phyloP scores from a whole-genome alignment of 495 filamentous ascomycete species.

The Xylaria bambusicola region DNA sequence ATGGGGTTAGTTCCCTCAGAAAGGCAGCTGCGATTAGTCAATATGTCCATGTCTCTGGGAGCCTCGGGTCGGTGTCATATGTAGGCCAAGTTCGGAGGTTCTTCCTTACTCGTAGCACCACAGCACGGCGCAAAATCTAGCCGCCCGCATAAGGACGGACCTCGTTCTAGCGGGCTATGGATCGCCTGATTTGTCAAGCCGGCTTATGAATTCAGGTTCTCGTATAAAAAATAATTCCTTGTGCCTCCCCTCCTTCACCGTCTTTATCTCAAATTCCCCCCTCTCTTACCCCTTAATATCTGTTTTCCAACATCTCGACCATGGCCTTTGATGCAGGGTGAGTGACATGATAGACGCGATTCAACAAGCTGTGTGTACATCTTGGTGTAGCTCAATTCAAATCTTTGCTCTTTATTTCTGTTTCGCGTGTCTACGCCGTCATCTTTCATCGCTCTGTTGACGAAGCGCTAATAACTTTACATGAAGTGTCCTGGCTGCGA shows the following conservation, averaged over 20 bases:
- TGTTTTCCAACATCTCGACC: neutral
- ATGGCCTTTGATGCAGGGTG: neutral
- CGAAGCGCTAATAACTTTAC: conserved; percentile 1
- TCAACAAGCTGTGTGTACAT: neutral
- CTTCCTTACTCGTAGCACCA: conserved; percentile 1
- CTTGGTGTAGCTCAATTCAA: neutral
- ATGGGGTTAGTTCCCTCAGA: neutral
- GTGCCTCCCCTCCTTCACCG: neutral
- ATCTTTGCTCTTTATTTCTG: neutral
- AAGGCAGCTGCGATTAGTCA: conserved; percentile 5
- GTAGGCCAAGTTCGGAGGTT: conserved; percentile 6
- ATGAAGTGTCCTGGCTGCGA: conserved; percentile 8
- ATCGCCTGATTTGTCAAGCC: conserved; percentile 2
- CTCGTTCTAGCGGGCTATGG: neutral
- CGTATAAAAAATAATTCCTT: conserved; percentile 1
- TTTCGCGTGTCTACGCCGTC: neutral
- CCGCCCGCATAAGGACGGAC: neutral
- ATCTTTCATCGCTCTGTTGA: neutral
- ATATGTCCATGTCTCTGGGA: neutral
- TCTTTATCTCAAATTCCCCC: neutral
- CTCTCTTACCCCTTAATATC: neutral
- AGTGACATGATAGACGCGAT: neutral
- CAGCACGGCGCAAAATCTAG: neutral
- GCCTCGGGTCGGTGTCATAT: conserved; percentile 13
- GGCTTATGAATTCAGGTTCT: neutral